Conservation (phyloP, 2,329 filamentous ascomycete genomes). For the Penicillium verrucosum region DNA sequence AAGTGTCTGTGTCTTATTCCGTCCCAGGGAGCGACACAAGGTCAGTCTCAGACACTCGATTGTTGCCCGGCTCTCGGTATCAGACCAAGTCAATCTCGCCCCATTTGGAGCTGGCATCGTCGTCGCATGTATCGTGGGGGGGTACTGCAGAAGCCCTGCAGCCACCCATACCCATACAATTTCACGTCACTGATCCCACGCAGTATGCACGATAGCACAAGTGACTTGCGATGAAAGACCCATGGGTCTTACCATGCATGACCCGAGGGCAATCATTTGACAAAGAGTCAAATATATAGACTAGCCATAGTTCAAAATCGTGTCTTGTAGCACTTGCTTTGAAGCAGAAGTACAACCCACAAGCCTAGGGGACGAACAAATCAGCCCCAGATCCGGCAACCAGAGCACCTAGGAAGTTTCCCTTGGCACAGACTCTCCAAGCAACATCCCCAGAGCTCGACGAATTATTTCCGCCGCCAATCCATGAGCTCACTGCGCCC, state of each 20-base stretch:
- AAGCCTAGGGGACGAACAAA: constrained; percentile 30
- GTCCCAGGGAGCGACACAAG: background rate
- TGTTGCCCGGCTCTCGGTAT: background rate
- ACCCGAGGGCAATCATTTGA: background rate
- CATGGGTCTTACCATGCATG: background rate
- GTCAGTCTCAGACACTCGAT: background rate
- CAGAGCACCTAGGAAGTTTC: constrained; percentile 37
- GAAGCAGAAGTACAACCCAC: background rate
- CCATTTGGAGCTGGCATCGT: background rate
- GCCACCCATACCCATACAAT: background rate
- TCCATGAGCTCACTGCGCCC: constrained; percentile 48
- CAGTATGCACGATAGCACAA: background rate
- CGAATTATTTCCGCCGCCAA: constrained; percentile 29
- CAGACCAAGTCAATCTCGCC: background rate
- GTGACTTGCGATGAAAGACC: background rate
- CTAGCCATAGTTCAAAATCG: background rate
- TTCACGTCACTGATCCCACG: background rate
- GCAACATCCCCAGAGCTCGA: constrained; percentile 27
- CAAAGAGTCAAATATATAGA: background rate
- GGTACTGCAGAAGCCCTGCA: background rate
- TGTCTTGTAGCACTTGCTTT: background rate
- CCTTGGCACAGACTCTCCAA: constrained; percentile 40
- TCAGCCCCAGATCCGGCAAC: constrained; percentile 34
- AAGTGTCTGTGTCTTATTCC: background rate
- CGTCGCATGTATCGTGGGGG: background rate